A percentile compares a stretch with the other conserved stretches of the same genome.
Conservation (phyloP, 306 rosid species). For the Inga laurina region DNA sequence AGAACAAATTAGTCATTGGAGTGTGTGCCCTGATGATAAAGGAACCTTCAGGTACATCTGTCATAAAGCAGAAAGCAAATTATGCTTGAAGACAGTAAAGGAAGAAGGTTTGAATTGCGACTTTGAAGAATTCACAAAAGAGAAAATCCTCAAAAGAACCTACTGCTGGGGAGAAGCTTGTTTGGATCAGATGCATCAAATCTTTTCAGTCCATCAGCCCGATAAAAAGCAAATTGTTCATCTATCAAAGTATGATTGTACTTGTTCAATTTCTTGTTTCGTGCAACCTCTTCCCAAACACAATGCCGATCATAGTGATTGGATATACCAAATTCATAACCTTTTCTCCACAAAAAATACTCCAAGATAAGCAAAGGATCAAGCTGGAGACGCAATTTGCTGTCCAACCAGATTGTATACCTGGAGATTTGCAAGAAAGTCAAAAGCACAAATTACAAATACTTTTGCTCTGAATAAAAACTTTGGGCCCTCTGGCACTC, state of each 20-base stretch:
- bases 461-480: background rate
- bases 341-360: slow-evolving; percentile 91
- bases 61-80: slow-evolving; percentile 6
- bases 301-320: slow-evolving; percentile 86
- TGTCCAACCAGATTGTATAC: slow-evolving; percentile 96
- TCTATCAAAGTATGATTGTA: slow-evolving; percentile 75
- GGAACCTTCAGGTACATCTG: slow-evolving; percentile 97
- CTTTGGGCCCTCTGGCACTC: background rate
- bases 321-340: slow-evolving; percentile 74
- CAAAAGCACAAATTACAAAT: slow-evolving; percentile 13
- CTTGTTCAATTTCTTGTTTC: slow-evolving; percentile 78
- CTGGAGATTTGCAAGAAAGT: slow-evolving; percentile 47
- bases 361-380: slow-evolving; percentile 91
- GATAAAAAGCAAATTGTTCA: slow-evolving; percentile 70
- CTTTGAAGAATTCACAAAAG: slow-evolving; percentile 13
- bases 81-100: background rate
- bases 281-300: slow-evolving; percentile 84
- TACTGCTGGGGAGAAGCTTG: slow-evolving; percentile 92
- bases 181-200: slow-evolving; percentile 71
- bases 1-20: slow-evolving; percentile 92
- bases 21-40: slow-evolving; percentile 94
- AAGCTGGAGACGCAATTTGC: slow-evolving; percentile 87
- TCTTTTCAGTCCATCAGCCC: slow-evolving; percentile 74
- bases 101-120: slow-evolving; percentile 4
- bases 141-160: slow-evolving; percentile 24